phyloP scores from a whole-genome alignment of 306 rosid species.

The Quercus cerris region DNA sequence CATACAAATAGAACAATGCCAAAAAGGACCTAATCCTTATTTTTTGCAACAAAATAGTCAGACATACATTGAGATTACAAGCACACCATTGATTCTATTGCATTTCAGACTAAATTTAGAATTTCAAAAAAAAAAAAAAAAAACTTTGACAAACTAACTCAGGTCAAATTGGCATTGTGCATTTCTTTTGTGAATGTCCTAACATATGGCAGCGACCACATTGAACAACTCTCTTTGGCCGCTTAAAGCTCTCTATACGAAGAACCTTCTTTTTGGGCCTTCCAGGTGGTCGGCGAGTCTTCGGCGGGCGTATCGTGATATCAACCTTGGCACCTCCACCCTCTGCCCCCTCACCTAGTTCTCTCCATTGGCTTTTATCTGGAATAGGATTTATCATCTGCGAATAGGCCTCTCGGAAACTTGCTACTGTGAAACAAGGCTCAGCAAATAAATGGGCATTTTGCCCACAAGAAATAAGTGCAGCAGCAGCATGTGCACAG shows the following conservation, averaged over 20 bases:
- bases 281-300: conserved; percentile 94
- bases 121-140: neutral
- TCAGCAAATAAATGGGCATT: conserved; percentile 83
- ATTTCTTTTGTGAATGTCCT: conserved; percentile 98
- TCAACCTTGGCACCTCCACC: conserved; percentile 78
- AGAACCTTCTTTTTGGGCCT: conserved; percentile 95
- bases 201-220: conserved; percentile 99
- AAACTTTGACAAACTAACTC: conserved; percentile 38
- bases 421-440: conserved; percentile 82
- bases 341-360: conserved; percentile 71
- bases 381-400: conserved; percentile 75
- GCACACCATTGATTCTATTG: conserved; percentile 45
- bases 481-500: conserved; percentile 99
- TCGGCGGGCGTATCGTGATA: conserved; percentile 73
- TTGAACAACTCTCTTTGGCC: conserved; percentile 94
- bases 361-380: conserved; percentile 79
- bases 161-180: conserved; percentile 70
- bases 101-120: conserved; percentile 19
- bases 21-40: conserved; percentile 35
- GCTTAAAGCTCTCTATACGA: conserved; percentile 86
- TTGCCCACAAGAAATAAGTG: conserved; percentile 93
- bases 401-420: conserved; percentile 73
- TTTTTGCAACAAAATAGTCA: conserved; percentile 36
- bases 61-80: conserved; percentile 54
- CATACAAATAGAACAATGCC: conserved; percentile 19